Evolutionary conservation across 768 basidiomycete species (phyloP).

Genomic region (Lactarius hatsudake): DNA sequence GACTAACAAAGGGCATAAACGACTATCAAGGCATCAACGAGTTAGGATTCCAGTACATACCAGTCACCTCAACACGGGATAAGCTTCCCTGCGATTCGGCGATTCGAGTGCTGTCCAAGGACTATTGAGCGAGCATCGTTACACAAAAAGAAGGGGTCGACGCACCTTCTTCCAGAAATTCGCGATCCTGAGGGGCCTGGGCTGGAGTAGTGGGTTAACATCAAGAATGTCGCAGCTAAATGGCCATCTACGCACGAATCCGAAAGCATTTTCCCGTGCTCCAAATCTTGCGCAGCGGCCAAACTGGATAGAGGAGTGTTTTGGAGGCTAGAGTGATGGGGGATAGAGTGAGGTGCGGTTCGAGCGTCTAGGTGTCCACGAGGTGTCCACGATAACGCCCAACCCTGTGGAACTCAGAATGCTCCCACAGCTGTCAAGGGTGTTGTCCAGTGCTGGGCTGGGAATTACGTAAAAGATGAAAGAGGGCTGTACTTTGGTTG

Average conservation of each 20-base stretch:
- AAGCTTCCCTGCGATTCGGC: neutral
- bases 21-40: neutral
- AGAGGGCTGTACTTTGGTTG: too few relatives aligned
- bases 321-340: too few relatives aligned
- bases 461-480: too few relatives aligned
- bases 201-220: neutral
- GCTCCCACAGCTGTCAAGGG: too few relatives aligned
- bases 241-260: neutral
- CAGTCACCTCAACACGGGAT: neutral
- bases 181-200: neutral
- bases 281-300: neutral
- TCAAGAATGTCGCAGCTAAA: neutral
- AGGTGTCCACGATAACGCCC: too few relatives aligned
- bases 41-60: neutral
- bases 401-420: too few relatives aligned
- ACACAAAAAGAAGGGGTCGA: neutral
- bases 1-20: neutral
- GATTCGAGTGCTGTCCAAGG: neutral
- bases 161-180: neutral
- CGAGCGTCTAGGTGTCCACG: neutral
- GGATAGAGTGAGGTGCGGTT: neutral
- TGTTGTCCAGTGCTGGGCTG: too few relatives aligned
- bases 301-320: neutral
- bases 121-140: neutral
- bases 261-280: neutral